Base-by-base conservation (phyloP, 352 stramenopile genomes). In the Achlya hypogyna region DNA sequence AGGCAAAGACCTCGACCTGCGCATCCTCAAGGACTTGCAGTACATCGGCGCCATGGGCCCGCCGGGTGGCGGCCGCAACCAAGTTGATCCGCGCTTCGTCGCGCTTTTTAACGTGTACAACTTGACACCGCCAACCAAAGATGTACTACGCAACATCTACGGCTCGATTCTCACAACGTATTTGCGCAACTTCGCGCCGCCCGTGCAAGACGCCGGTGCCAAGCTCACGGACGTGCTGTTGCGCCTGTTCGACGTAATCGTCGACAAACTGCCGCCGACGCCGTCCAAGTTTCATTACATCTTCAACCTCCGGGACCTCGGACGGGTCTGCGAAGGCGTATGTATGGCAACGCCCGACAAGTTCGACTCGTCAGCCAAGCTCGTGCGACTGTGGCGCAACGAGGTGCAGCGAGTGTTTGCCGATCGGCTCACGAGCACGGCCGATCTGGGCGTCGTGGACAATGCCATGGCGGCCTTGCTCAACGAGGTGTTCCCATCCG, bases 71-170 rank as follows among this genome's bases (percentile, higher is more conserved):
- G 95, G 95, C 12, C 78, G 95, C 1, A 98, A 98, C 76, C 84
- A 86, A 53, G 91, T 98, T 0, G 93, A 98, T 53, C 91, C 95
- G 5, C 87, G 95, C 0, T 98, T 98, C 66, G 79, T 98, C 6
- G 86, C 91, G 1, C 82, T 97, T 5, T 98, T 98, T 75, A 97
- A 97, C 49, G 94, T 98, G 31, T 98, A 97, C 74, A 98, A 98
- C 71, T 74, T 98, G 34, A 96, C 84, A 0, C 83, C 93, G 8
- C 92, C 95, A 10, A 97, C 86, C 0, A 81, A 89, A 58, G 81
- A 92, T 0, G 92, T 98, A 31, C 69, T 98, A 0, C 83, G 82
- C 16, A 81, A 96, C 53, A 98, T 98, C 60, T 98, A 97, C 73
- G 87, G 81, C 20, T 89, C 89, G 8, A 98, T 98, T 56, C 79